Conservation (phyloP, 768 basidiomycete species). For the Lactarius akahatsu region DNA sequence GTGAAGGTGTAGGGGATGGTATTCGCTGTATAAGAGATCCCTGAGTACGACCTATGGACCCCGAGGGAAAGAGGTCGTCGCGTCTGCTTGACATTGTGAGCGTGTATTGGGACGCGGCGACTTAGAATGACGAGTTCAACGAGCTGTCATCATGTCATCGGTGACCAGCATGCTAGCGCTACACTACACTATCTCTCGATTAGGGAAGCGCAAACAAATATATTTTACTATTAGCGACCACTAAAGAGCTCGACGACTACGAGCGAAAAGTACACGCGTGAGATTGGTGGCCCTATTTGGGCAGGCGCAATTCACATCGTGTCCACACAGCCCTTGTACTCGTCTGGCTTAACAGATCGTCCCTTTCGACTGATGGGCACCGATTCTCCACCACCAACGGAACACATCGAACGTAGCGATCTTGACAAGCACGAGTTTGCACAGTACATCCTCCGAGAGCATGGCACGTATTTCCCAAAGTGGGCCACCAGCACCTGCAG, state of each 20-base stretch:
- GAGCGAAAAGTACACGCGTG: background rate
- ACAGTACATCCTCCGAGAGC: conserved; percentile 25
- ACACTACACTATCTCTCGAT: background rate
- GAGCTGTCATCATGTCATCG: background rate
- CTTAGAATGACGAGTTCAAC: background rate
- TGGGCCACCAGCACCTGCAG: conserved; percentile 11
- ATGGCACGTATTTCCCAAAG: conserved; percentile 30
- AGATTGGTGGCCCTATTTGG: background rate
- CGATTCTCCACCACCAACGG: conserved; percentile 6
- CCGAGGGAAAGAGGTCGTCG: conserved; percentile 47
- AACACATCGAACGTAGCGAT: conserved; percentile 11
- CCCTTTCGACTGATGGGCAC: conserved; percentile 16
- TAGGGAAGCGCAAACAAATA: background rate
- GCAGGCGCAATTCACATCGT: background rate
- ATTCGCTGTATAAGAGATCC: conserved; percentile 44
- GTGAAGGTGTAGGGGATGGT: conserved; percentile 36
- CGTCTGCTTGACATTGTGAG: conserved; percentile 40
- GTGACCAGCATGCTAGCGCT: background rate
- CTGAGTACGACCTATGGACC: conserved; percentile 54
- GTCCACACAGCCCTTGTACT: background rate
- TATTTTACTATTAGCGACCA: background rate
- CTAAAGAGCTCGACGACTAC: background rate
- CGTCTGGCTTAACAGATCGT: background rate
- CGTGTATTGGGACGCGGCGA: conserved; percentile 23
- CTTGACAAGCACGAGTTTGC: conserved; percentile 27